Evolutionary conservation across 2,329 filamentous ascomycete genomes (phyloP).

Genomic region (Ophiostoma triangulosporum): DNA sequence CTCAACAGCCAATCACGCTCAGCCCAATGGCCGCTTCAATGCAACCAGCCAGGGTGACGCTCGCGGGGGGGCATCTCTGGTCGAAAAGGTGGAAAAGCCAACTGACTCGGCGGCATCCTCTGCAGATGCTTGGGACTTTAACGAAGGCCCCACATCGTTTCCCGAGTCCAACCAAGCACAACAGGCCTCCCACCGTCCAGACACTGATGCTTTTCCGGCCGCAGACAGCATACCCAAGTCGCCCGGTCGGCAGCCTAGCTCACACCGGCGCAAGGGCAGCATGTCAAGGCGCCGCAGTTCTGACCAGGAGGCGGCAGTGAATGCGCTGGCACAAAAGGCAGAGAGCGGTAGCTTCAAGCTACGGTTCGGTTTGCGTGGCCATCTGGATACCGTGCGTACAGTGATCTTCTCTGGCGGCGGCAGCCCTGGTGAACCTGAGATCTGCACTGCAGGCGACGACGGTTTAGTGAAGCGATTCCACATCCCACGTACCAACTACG

Average conservation of each 20-base stretch:
- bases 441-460: slow-evolving; percentile 91
- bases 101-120: slow-evolving; percentile 28
- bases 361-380: slow-evolving; percentile 78
- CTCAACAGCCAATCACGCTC: background rate
- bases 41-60: background rate
- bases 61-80: background rate
- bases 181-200: slow-evolving; percentile 49
- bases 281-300: slow-evolving; percentile 57
- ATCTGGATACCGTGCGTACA: slow-evolving; percentile 84
- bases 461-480: slow-evolving; percentile 95
- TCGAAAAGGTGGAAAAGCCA: slow-evolving; percentile 7
- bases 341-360: slow-evolving; percentile 80
- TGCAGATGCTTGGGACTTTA: slow-evolving; percentile 83
- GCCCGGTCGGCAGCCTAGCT: slow-evolving; percentile 52
- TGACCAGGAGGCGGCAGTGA: slow-evolving; percentile 49
- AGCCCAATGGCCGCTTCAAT: background rate
- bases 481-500: slow-evolving; percentile 60
- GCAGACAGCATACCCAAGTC: slow-evolving; percentile 73
- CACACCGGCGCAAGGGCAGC: slow-evolving; percentile 70
- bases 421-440: slow-evolving; percentile 88
- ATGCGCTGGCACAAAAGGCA: slow-evolving; percentile 23
- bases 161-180: slow-evolving; percentile 32
- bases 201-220: slow-evolving; percentile 76
- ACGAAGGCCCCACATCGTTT: slow-evolving; percentile 52
- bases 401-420: slow-evolving; percentile 96